Evolutionary conservation across 306 rosid species (phyloP), one percentile per base, ranked within the genome.

Genomic region (Casuarina cunninghamiana): DNA sequence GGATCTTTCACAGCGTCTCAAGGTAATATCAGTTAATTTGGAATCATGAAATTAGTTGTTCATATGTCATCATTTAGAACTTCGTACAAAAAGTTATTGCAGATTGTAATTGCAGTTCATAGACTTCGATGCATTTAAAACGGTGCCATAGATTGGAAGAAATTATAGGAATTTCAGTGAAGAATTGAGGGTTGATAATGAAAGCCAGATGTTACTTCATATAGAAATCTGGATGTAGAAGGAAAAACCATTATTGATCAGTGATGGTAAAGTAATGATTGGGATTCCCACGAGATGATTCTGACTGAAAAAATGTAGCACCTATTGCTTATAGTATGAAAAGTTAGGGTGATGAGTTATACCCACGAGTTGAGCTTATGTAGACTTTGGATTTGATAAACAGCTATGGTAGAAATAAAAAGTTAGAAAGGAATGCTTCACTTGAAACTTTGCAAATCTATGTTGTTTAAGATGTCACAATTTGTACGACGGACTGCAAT

Each of bases 1-100:
- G 87, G 99, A 91, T 88, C 97, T 96, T 84, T 96, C 98, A 10
- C 90, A 90, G 71, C 93, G 99, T 49, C 87, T 96, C 50, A 90
- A 93, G 98, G 99, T 96, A 86, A 62, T 41, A 5, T 48, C 65
- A 61, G 13, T 68, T 53, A 57, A 58, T 77, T 79, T 17, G 53
- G 54, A 67, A 73, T 38, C 38, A 17, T 38, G 57, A 13, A 19
- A 48, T 48, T 58, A 12, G 65, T 3, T 0, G 16, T 21, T 58
- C 37, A 58, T 13, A 58, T 19, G 65, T 58, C 6, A 58, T 58
- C 21, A 5, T 15, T 39, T 39, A 41, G 15, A 42, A 66, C 2
- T 42, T 41, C 42, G 15, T 1, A n/a, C 4, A 0, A 0, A 41
- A 48, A 66, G 42, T 16, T 2, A 66, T 41, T 66, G 21, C 17